Evolutionary conservation across 1,139 yeast genomes (phyloP).

Genomic region (Chernovozyma aurita): DNA sequence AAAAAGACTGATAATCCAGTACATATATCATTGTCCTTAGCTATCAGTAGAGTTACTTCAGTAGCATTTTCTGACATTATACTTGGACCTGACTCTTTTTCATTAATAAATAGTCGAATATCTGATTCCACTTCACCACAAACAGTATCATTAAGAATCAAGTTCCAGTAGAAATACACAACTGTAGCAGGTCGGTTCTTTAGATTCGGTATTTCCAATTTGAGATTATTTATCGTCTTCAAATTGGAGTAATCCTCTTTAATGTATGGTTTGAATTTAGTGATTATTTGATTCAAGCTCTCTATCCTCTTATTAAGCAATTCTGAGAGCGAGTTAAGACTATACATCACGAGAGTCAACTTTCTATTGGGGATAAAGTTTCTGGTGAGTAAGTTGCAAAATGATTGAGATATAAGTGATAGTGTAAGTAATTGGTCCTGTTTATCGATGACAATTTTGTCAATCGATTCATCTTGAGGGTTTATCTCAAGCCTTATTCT

Average conservation of each 20-base stretch:
- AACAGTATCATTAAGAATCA: conserved; percentile 18
- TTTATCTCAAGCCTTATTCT: conserved; percentile 13
- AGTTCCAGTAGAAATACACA: conserved; percentile 22
- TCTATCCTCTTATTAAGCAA: conserved; percentile 18
- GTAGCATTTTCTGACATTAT: conserved; percentile 2
- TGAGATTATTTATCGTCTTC: background rate
- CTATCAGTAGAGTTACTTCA: conserved; percentile 4
- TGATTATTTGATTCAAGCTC: background rate
- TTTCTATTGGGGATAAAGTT: conserved; percentile 25
- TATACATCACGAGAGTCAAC: conserved; percentile 26
- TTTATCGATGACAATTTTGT: conserved; percentile 4
- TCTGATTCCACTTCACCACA: conserved; percentile 26
- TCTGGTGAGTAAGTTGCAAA: conserved; percentile 13
- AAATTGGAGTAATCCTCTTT: background rate
- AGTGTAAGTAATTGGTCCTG: conserved; percentile 7
- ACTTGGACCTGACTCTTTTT: background rate
- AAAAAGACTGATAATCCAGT: conserved; percentile 1
- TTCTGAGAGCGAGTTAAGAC: conserved; percentile 28
- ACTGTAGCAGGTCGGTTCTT: background rate
- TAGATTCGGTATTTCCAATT: background rate
- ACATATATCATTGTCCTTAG: conserved; percentile 8
- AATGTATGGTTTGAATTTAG: conserved; percentile 1
- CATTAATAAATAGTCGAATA: conserved; percentile 9
- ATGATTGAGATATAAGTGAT: conserved; percentile 20
- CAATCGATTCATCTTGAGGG: conserved; percentile 8